These are phyloP conservation scores for Scenedesmus sp. DNA, from an alignment of 163 green algal genomes.

Conservation along the genomic window DNA sequence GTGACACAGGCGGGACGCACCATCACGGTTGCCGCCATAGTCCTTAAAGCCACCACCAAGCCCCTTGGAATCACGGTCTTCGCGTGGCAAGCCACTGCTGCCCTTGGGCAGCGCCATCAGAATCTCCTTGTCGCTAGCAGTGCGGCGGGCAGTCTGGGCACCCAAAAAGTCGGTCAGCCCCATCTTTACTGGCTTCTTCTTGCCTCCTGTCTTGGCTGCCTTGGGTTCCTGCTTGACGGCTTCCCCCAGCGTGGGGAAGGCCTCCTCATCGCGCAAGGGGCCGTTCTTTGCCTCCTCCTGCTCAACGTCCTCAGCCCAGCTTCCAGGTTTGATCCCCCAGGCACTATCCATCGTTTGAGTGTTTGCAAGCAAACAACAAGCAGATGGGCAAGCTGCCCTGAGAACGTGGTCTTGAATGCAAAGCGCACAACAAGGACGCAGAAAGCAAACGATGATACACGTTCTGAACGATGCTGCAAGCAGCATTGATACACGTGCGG, in stretches of 20 bases:
- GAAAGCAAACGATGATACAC: neutral
- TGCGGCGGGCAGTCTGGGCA: neutral
- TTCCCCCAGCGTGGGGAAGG: constrained; percentile 62
- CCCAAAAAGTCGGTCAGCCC: constrained; percentile 74
- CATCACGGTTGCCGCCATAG: constrained; percentile 64
- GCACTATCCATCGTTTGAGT: constrained; percentile 34
- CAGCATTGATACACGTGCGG: neutral
- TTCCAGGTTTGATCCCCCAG: constrained; percentile 49
- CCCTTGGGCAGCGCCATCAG: constrained; percentile 76
- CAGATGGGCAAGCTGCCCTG: neutral
- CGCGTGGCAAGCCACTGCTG: constrained; percentile 57
- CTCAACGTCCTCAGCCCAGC: constrained; percentile 69
- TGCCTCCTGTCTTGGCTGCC: constrained; percentile 5
- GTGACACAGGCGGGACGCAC: neutral
- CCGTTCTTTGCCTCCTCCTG: constrained; percentile 58
- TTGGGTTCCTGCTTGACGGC: constrained; percentile 50
- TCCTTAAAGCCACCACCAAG: constrained; percentile 78
- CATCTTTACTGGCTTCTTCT: constrained; percentile 66
- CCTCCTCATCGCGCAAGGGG: constrained; percentile 51
- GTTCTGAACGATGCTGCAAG: neutral
- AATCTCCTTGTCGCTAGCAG: constrained; percentile 63
- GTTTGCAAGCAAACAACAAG: constrained; percentile 3
- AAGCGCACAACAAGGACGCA: neutral
- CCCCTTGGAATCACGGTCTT: constrained; percentile 65
- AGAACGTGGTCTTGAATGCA: neutral